Conservation (phyloP, 164 flowering plant genomes). For the Stephania japonica region DNA sequence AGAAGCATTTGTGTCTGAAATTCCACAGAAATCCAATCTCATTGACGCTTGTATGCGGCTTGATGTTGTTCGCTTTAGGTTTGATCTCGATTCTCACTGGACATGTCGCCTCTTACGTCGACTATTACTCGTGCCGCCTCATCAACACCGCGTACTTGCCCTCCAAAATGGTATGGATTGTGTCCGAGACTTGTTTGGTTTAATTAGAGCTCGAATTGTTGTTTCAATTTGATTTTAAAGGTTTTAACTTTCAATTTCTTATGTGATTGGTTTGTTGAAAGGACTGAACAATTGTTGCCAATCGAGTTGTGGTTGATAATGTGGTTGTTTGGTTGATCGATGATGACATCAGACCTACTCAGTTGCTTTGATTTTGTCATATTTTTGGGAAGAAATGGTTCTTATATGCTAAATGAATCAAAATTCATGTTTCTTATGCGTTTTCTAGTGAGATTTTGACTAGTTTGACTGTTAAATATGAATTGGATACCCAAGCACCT, state of each 20-base stretch:
- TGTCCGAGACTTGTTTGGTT: no score
- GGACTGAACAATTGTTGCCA: no score
- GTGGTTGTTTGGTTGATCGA: no score
- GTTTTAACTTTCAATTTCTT: background rate
- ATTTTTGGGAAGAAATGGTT: background rate
- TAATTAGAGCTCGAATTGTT: background rate
- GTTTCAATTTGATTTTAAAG: no score
- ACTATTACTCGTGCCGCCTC: slow-evolving; percentile 70
- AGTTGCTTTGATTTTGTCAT: background rate
- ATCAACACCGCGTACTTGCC: slow-evolving; percentile 24
- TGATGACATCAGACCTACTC: no score
- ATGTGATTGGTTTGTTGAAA: background rate
- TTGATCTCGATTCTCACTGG: slow-evolving; percentile 79
- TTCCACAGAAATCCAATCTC: slow-evolving; percentile 36
- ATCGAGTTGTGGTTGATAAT: no score
- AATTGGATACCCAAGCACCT: background rate
- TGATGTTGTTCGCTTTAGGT: slow-evolving; percentile 68
- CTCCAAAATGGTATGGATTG: slow-evolving; percentile 20
- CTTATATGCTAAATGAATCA: no score
- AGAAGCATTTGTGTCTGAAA: slow-evolving; percentile 29
- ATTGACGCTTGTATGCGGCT: slow-evolving; percentile 58
- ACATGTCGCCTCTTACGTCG: slow-evolving; percentile 76
- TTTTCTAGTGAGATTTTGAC: background rate
- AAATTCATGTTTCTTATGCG: background rate
- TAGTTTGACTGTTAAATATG: background rate